phyloP scores from a whole-genome alignment of 2,329 filamentous ascomycete species.

The Curvularia eragrostidis region DNA sequence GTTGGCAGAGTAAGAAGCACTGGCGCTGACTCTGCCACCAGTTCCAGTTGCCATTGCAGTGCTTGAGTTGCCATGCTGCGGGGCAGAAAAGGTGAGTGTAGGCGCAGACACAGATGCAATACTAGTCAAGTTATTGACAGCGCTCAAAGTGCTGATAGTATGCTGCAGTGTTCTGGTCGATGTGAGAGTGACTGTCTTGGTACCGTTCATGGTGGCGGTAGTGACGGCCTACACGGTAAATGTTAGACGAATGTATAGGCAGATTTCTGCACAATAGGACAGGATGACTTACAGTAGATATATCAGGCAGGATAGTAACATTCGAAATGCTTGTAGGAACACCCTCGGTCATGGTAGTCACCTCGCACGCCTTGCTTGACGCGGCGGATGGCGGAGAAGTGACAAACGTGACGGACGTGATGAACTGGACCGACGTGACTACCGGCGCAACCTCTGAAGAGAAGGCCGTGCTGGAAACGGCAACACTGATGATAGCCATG shows the following conservation, averaged over 20 bases:
- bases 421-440: conserved; percentile 10
- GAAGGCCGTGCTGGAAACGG: conserved; percentile 9
- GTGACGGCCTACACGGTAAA: not conserved
- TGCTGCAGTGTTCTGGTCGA: not conserved
- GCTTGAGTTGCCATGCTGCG: conserved; percentile 1
- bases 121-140: conserved; percentile 2
- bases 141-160: not conserved
- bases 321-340: conserved; percentile 4
- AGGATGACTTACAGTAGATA: not conserved
- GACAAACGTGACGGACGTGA: conserved; percentile 6
- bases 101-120: not conserved
- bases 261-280: not conserved
- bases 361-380: conserved; percentile 5
- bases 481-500: conserved; percentile 13
- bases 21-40: conserved; percentile 1
- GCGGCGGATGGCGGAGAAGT: not conserved
- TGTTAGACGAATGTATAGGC: not conserved
- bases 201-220: not conserved
- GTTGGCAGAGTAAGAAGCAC: conserved; percentile 3
- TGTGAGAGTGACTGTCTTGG: not conserved
- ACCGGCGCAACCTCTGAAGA: conserved; percentile 4
- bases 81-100: not conserved
- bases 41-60: conserved; percentile 1
- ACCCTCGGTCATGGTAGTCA: conserved; percentile 7
- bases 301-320: conserved; percentile 5